A percentile compares a stretch with the other conserved stretches of the same genome.
These are phyloP conservation scores for Bretschneidera sinensis DNA, from an alignment of 345 rosid species.

Conservation along the genomic window DNA sequence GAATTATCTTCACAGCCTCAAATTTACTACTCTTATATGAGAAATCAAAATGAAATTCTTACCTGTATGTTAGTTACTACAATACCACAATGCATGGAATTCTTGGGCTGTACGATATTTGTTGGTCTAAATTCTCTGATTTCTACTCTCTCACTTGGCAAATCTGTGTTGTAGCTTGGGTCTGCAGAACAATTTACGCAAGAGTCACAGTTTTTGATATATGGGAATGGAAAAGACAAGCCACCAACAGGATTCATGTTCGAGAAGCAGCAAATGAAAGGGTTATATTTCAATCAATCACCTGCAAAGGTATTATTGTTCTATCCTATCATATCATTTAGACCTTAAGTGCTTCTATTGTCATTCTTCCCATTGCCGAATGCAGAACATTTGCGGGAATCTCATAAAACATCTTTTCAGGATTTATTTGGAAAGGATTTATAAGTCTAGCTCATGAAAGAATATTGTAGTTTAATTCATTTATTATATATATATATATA, in stretches of 20 bases:
- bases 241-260: constrained; percentile 95
- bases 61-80: no score
- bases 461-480: no score
- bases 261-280: constrained; percentile 84
- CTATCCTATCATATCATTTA: constrained; percentile 1
- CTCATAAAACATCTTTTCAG: no score
- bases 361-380: background rate
- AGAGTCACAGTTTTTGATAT: constrained; percentile 72
- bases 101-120: no score
- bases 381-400: constrained; percentile 2
- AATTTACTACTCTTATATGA: no score
- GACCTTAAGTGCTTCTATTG: background rate
- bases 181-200: constrained; percentile 86
- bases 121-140: constrained; percentile 9
- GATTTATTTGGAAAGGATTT: no score
- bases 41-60: no score
- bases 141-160: constrained; percentile 3
- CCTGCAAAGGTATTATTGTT: constrained; percentile 63
- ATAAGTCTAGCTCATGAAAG: no score
- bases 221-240: constrained; percentile 84
- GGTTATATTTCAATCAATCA: constrained; percentile 88
- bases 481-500: no score
- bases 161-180: constrained; percentile 64
- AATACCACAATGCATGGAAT: no score
- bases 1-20: no score